Percentiles rank a stretch among this genome's conserved stretches.
phyloP scores from a whole-genome alignment of 495 filamentous ascomycete species.

The Hypoxylon lienhwacheense region DNA sequence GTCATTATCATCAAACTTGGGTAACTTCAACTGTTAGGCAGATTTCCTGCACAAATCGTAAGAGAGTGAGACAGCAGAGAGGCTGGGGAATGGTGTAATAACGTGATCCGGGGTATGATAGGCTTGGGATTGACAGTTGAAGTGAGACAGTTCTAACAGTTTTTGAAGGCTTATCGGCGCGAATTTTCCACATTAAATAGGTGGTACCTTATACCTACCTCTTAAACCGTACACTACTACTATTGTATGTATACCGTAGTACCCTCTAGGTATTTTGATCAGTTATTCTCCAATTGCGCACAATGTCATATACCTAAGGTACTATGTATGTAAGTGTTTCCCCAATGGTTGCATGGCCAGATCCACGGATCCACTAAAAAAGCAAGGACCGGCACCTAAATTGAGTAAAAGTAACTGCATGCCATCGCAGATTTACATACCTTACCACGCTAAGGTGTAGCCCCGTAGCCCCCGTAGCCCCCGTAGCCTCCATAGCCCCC shows the following conservation, averaged over 20 bases:
- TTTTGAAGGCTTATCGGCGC: conserved; percentile 24
- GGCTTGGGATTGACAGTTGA: conserved; percentile 20
- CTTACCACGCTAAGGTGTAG: neutral
- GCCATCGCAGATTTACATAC: conserved; percentile 1
- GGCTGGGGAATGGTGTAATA: conserved; percentile 21
- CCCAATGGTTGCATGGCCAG: conserved; percentile 1
- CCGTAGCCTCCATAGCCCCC: no score
- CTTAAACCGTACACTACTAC: no score
- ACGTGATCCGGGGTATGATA: conserved; percentile 21
- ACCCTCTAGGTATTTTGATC: no score
- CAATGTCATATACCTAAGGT: neutral
- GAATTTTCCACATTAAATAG: conserved; percentile 5
- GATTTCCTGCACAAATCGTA: conserved; percentile 33
- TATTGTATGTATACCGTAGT: no score
- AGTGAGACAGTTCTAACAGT: conserved; percentile 28
- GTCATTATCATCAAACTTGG: conserved; percentile 1
- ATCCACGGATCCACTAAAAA: conserved; percentile 15
- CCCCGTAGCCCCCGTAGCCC: no score
- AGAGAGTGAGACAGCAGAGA: conserved; percentile 31
- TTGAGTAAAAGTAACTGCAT: conserved; percentile 8
- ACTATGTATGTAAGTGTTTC: neutral
- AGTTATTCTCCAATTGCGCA: neutral
- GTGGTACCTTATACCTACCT: neutral
- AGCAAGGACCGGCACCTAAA: conserved; percentile 32
- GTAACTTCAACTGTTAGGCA: conserved; percentile 18